These are phyloP conservation scores for Neurospora africana DNA, from an alignment of 495 filamentous ascomycete genomes.

Conservation along the genomic window DNA sequence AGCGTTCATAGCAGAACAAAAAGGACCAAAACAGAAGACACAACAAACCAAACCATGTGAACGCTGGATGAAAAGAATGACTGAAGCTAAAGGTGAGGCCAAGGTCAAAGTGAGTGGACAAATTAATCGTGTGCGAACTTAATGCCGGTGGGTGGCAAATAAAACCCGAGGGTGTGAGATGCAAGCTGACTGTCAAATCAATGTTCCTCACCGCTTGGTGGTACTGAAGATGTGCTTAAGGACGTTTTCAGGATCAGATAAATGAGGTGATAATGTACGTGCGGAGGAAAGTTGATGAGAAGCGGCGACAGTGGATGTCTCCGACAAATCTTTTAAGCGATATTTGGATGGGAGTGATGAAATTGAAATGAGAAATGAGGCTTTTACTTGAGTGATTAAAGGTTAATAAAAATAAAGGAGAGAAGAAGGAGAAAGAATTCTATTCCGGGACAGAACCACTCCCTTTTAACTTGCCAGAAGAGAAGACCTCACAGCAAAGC, in stretches of 20 bases:
- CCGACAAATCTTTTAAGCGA: neutral
- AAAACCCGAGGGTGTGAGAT: neutral
- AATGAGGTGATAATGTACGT: neutral
- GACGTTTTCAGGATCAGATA: neutral
- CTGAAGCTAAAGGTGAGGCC: neutral
- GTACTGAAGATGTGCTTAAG: neutral
- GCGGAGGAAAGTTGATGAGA: neutral
- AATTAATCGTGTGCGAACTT: neutral
- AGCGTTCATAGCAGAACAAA: neutral
- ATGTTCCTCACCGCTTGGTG: neutral
- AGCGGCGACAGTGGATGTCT: neutral
- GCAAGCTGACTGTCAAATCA: neutral
- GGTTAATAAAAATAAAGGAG: neutral
- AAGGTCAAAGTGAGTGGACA: neutral
- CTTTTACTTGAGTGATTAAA: neutral
- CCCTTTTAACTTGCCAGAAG: neutral
- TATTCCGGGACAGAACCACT: neutral
- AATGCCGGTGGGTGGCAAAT: neutral
- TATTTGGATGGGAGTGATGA: neutral
- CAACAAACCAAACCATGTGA: too few species aligned
- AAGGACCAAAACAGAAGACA: too few species aligned
- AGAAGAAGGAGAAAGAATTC: neutral
- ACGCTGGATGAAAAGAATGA: neutral
- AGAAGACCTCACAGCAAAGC: neutral
- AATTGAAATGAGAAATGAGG: neutral